Evolutionary conservation across 345 rosid genomes (phyloP), one percentile per base, ranked within the genome.

Genomic region (Linum lewisii): DNA sequence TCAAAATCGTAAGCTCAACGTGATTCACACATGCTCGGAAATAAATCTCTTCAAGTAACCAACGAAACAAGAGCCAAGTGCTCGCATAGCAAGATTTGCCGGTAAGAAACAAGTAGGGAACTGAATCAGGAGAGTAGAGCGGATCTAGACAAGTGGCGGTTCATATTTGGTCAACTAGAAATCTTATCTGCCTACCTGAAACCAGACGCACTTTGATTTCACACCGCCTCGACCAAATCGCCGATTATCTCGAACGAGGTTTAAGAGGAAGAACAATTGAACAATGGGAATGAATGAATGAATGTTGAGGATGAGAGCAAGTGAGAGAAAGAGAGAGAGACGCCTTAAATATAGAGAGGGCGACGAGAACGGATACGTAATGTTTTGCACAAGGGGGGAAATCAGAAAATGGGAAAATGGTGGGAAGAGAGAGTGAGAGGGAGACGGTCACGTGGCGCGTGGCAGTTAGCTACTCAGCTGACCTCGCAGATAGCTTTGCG

Each of bases 371-470:
- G 51, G 63, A 65, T 53, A 16, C 45, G 25, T 8, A 21, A 8
- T 38, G 34, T 29, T 29, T 29, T 29, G 34, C 34, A 62, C 16
- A 42, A 14, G 7, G 65, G 58, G 11, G 66, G 50, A 53, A 60
- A 66, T 23, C 34, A 29, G 7, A 29, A 29, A 29, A 4, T 8
- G 34, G 60, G 4, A 45, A 64, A 62, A 67, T 58, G 34, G 47
- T 24, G 11, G 55, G n/a, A 21, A 21, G 15, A 34, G 18, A 71
- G 65, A 16, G 60, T 25, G 63, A 19, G 54, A 63, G 66, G 15
- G 55, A 61, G 53, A 63, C 21, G 32, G 72, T 50, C 80, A 73
- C 83, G 80, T 79, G 84, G 80, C 75, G 47, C 13, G 32, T 63
- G 82, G 72, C 71, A 52, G 85, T 76, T 79, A 73, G 80, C 54